Conservation (phyloP, 2,329 filamentous ascomycete genomes). For the Aspergillus latus region DNA sequence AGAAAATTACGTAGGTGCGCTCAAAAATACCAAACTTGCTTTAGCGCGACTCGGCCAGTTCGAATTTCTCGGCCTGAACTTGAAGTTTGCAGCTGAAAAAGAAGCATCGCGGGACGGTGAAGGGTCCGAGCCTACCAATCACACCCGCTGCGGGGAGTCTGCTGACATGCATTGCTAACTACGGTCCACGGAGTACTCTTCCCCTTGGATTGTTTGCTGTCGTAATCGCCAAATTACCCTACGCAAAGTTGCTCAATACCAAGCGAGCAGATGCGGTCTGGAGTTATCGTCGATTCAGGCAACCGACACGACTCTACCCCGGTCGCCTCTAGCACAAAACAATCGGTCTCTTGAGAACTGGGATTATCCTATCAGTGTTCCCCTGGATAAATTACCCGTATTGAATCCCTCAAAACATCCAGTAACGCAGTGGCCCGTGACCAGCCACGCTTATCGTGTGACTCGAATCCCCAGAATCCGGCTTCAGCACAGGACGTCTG, state of each 20-base stretch:
- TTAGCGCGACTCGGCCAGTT: slow-evolving; percentile 35
- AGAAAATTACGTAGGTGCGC: slow-evolving; percentile 17
- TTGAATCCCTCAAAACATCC: not conserved
- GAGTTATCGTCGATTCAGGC: not conserved
- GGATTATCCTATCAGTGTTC: not conserved
- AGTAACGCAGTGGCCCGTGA: slow-evolving; percentile 10
- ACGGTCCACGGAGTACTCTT: not conserved
- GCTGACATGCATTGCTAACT: slow-evolving; percentile 10
- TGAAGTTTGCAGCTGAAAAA: slow-evolving; percentile 3
- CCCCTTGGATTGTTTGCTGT: not conserved
- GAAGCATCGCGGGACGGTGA: not conserved
- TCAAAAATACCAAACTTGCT: slow-evolving; percentile 34
- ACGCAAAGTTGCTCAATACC: not conserved
- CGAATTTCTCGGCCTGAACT: not conserved
- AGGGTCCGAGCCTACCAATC: slow-evolving; percentile 7
- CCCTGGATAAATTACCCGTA: too few relatives aligned
- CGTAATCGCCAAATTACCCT: not conserved
- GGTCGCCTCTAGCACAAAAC: not conserved
- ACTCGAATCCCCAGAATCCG: slow-evolving; percentile 9
- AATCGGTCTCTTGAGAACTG: not conserved
- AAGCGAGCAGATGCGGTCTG: not conserved
- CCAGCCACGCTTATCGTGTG: slow-evolving; percentile 20
- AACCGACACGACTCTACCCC: not conserved
- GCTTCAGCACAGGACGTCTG: not conserved
- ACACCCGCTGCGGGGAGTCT: slow-evolving; percentile 11